Evolutionary conservation across 2,329 filamentous ascomycete species (phyloP).

Genomic region (Clonostachys sp.): DNA sequence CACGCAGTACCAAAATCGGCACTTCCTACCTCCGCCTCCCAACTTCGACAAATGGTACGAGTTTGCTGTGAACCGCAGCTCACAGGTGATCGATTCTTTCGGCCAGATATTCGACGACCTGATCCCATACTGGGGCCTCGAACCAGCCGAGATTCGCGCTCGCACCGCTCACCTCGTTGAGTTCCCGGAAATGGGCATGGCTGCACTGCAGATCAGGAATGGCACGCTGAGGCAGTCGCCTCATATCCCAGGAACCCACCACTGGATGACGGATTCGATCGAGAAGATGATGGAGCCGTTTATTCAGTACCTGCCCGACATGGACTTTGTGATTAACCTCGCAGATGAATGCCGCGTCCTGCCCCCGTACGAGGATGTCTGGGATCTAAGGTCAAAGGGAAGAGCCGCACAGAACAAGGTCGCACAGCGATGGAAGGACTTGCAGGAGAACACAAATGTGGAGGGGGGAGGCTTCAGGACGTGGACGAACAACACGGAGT

Average conservation of each 20-base stretch:
- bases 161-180: constrained; percentile 28
- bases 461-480: neutral
- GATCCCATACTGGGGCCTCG: constrained; percentile 72
- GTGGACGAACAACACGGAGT: constrained; percentile 2
- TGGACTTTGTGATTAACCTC: constrained; percentile 76
- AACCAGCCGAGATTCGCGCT: constrained; percentile 59
- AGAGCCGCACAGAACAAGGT: constrained; percentile 43
- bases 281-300: constrained; percentile 65
- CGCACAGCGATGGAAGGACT: constrained; percentile 41
- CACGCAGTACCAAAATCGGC: constrained; percentile 33
- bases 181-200: constrained; percentile 28
- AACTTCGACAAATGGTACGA: constrained; percentile 79
- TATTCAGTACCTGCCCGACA: constrained; percentile 65
- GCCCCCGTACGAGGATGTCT: constrained; percentile 51
- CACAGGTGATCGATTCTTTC: constrained; percentile 71
- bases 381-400: constrained; percentile 18
- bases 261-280: constrained; percentile 29
- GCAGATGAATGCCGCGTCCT: constrained; percentile 59
- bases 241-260: constrained; percentile 19
- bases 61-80: constrained; percentile 57
- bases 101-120: constrained; percentile 69
- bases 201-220: constrained; percentile 50
- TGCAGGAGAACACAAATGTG: neutral
- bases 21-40: constrained; percentile 64
- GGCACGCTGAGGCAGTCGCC: constrained; percentile 45